phyloP scores from a whole-genome alignment of 2,329 filamentous ascomycete species.

The Teratosphaeriaceae sp. region DNA sequence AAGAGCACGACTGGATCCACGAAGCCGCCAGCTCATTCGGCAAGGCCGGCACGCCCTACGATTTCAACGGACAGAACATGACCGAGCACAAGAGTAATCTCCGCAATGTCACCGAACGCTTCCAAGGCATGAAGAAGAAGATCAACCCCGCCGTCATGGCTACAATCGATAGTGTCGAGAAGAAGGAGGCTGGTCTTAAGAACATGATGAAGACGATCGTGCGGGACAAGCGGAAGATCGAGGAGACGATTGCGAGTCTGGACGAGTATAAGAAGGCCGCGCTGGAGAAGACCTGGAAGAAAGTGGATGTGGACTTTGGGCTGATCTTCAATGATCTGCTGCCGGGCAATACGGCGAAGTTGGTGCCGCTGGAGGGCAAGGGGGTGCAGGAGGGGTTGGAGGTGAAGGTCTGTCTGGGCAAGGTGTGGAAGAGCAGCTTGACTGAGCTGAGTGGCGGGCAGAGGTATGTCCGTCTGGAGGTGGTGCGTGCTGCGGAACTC shows the following conservation, averaged over 20 bases:
- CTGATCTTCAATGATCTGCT: slow-evolving; percentile 93
- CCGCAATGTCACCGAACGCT: slow-evolving; percentile 80
- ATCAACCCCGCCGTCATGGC: slow-evolving; percentile 99
- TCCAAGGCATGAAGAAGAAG: slow-evolving; percentile 99
- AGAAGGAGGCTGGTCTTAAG: slow-evolving; percentile 91
- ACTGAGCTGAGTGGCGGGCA: slow-evolving; percentile 95
- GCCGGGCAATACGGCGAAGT: slow-evolving; percentile 90
- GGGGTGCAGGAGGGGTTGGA: slow-evolving; percentile 91
- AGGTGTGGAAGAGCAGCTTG: slow-evolving; percentile 97
- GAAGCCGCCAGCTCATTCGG: slow-evolving; percentile 92
- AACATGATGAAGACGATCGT: slow-evolving; percentile 99
- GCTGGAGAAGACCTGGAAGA: slow-evolving; percentile 90
- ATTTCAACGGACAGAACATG: slow-evolving; percentile 91
- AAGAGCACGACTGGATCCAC: slow-evolving; percentile 90
- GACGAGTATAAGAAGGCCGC: slow-evolving; percentile 99
- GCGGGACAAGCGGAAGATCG: slow-evolving; percentile 96
- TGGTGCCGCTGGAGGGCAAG: slow-evolving; percentile 93
- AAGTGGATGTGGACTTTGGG: slow-evolving; percentile 96
- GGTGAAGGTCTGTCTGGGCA: slow-evolving; percentile 93
- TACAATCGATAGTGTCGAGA: slow-evolving; percentile 99
- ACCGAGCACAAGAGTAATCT: slow-evolving; percentile 79
- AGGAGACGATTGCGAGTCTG: slow-evolving; percentile 90
- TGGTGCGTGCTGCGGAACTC: too few relatives aligned
- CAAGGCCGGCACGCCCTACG: slow-evolving; percentile 78
- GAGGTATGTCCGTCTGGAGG: slow-evolving; percentile 54